Evolutionary conservation across 2,329 filamentous ascomycete species (phyloP), one percentile per base, ranked within the genome.

Genomic region (Phialophora expanda): DNA sequence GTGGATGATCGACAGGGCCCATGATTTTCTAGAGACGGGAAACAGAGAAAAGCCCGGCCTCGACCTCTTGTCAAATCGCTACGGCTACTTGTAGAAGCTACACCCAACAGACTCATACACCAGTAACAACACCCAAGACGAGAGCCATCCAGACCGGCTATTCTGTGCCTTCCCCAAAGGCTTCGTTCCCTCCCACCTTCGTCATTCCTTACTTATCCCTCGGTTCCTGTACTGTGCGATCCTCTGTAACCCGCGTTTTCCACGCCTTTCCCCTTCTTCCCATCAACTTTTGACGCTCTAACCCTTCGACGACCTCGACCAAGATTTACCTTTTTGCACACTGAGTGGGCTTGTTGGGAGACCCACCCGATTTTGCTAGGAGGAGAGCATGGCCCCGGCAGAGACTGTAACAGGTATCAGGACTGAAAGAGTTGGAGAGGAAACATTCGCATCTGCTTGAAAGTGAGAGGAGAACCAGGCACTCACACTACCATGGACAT

Each of bases 401-500:
- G 22, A 24, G 17, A 55, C 28, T 30, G 20, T 28, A 20, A 46
- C 30, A 22, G 54, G 48, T 50, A 53, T 30, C 41, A 48, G 30
- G 34, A 63, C 38, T 59, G 57, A 64, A 66, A 62, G 63, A 62
- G 60, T 61, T 56, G 66, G 60, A 61, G 60, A 50, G 44, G 62
- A 20, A 22, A 51, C 51, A 60, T 58, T 55, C 32, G 26, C 11
- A 8, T 46, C 41, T 26, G 50, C 12, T 50, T 57, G 38, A 46
- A 22, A 26, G 50, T 58, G 8, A 44, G 2, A 30, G 28, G 20
- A 30, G 46, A 30, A 54, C 11, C 14, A 58, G 26, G 5, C 41
- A 24, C 7, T 26, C 24, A 6, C 46, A 26, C 58, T 54, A 56
- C 20, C 58, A 71, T 71, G 70, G 70, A 71, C 60, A 71, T 71